Evolutionary conservation across 2,329 filamentous ascomycete genomes (phyloP), one percentile per base, ranked within the genome.

Genomic region (Phaeosphaeriaceae sp.): DNA sequence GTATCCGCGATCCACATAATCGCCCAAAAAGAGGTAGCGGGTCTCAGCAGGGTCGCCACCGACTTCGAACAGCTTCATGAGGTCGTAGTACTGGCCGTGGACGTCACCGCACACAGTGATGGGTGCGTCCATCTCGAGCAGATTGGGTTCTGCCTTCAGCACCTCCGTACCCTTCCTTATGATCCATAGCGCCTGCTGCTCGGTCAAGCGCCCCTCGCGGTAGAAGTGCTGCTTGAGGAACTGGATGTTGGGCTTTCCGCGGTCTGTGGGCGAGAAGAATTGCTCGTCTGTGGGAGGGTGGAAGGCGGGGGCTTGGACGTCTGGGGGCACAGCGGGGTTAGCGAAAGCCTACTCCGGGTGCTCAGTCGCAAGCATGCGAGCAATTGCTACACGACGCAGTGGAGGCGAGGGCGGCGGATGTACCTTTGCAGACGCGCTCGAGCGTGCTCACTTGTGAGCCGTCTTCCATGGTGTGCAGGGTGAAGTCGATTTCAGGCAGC

Each of bases 11-110:
- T 99, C 95, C 65, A 99, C 95, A 76, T 99, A 99, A 80, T 99
- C 95, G 61, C 95, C 95, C 65, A 99, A 83, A 81, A 99, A 99
- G 59, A 99, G 87, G 80, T 99, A 99, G 74, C 95, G 85, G 27
- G 95, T 99, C 82, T 99, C 95, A 53, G 94, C 88, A 42, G 95
- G 95, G 78, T 99, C 95, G 65, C 95, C 95, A 67, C 95, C 95
- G 51, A 99, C 95, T 80, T 99, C 95, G 74, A 99, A 99, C 33
- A 99, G 86, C 84, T 99, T 99, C 95, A 99, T 99, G 76, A 99
- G 82, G 79, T 99, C 95, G 79, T 97, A 99, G 83, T 98, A 99
- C 82, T 99, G 95, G 68, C 95, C 95, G 80, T 99, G 95, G 54
- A 99, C 93, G 75, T 99, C 95, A 76, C 95, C 95, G 74, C 95